phyloP scores from a whole-genome alignment of 2,329 filamentous ascomycete genomes.

The Tolypocladium paradoxum region DNA sequence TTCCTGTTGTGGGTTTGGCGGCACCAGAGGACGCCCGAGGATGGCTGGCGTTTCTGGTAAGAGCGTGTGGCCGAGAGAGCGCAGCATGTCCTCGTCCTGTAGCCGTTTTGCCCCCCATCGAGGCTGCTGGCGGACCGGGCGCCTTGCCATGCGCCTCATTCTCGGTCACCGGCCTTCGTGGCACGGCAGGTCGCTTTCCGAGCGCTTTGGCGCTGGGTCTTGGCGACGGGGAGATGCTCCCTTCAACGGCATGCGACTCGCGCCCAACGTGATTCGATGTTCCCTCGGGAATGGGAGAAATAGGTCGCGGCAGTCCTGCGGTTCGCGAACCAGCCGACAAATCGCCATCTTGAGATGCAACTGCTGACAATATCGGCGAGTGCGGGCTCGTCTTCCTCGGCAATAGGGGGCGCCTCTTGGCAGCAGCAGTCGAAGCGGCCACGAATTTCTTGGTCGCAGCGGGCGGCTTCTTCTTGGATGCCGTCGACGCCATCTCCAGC shows the following conservation, averaged over 20 bases:
- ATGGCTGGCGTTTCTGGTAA: background rate
- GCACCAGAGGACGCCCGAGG: background rate
- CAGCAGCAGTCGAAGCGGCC: conserved; percentile 26
- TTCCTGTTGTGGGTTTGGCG: no score
- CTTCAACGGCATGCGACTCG: background rate
- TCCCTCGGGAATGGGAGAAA: conserved; percentile 17
- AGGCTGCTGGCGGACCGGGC: conserved; percentile 2
- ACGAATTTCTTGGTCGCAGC: conserved; percentile 28
- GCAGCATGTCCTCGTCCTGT: background rate
- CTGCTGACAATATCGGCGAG: conserved; percentile 26
- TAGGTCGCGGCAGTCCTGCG: conserved; percentile 12
- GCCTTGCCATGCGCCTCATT: conserved; percentile 5
- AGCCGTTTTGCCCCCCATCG: background rate
- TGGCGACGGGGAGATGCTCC: background rate
- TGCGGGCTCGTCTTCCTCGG: conserved; percentile 37
- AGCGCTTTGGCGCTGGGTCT: conserved; percentile 32
- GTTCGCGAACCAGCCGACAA: conserved; percentile 12
- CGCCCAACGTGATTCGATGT: conserved; percentile 3
- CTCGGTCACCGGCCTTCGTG: conserved; percentile 7
- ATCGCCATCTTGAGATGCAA: conserved; percentile 19
- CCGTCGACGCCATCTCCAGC: conserved; percentile 17
- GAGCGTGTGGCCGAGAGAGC: background rate
- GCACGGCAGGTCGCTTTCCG: conserved; percentile 33
- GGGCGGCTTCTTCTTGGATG: conserved; percentile 17
- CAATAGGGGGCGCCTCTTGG: conserved; percentile 35